These are phyloP conservation scores for Xylariaceae sp. DNA, from an alignment of 2,329 filamentous ascomycete genomes.

Conservation along the genomic window DNA sequence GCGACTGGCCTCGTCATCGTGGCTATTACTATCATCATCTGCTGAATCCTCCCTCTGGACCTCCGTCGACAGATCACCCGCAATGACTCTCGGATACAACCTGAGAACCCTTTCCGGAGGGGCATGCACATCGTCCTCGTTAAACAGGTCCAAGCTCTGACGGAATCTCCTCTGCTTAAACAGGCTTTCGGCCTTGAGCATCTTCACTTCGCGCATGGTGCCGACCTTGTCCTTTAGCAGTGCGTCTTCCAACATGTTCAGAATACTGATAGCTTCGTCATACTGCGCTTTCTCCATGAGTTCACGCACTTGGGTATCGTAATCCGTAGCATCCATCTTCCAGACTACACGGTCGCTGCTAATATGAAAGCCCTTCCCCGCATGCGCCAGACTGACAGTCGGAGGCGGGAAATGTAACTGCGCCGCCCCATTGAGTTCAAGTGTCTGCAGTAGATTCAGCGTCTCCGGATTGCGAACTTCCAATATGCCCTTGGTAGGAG, in stretches of 20 bases:
- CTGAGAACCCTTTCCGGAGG: conserved; percentile 83
- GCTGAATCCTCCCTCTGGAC: conserved; percentile 40
- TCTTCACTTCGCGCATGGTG: conserved; percentile 78
- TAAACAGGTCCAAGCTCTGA: conserved; percentile 83
- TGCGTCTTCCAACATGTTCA: conserved; percentile 88
- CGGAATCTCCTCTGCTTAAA: conserved; percentile 80
- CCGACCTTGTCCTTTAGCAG: conserved; percentile 76
- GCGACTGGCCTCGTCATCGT: conserved; percentile 32
- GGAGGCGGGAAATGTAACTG: conserved; percentile 89
- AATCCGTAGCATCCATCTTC: conserved; percentile 92
- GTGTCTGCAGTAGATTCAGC: conserved; percentile 78
- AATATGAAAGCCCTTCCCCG: conserved; percentile 91
- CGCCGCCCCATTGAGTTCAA: conserved; percentile 73
- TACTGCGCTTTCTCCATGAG: conserved; percentile 68
- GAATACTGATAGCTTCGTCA: conserved; percentile 86
- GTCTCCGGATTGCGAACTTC: conserved; percentile 93
- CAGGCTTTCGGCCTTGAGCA: conserved; percentile 79
- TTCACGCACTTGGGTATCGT: conserved; percentile 82
- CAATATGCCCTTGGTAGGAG: conserved; percentile 73
- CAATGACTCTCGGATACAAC: conserved; percentile 76
- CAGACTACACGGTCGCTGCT: conserved; percentile 87
- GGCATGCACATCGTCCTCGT: conserved; percentile 74
- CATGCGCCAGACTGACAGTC: conserved; percentile 89
- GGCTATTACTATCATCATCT: conserved; percentile 40
- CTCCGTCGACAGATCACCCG: conserved; percentile 68